phyloP scores from a whole-genome alignment of 2,329 filamentous ascomycete species.

The Alternaria triticina region DNA sequence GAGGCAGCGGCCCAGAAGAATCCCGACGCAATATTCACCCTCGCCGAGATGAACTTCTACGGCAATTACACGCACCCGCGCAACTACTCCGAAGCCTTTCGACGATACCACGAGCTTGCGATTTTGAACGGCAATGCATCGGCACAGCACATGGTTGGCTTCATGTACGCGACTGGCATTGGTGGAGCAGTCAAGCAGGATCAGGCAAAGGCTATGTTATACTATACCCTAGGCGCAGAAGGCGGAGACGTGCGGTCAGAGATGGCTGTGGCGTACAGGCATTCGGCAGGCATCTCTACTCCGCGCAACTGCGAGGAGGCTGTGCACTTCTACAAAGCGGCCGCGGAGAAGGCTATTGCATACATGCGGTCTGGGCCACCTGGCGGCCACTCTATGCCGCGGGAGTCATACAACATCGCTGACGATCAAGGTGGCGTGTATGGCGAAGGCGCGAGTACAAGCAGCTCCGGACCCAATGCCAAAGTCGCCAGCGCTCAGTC shows the following conservation, averaged over 20 bases:
- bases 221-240: conserved; percentile 91
- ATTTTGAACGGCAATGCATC: conserved; percentile 82
- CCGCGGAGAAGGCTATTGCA: conserved; percentile 88
- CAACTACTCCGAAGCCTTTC: conserved; percentile 80
- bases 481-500: conserved; percentile 74
- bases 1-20: conserved; percentile 64
- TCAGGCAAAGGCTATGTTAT: conserved; percentile 89
- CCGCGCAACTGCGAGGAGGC: conserved; percentile 85
- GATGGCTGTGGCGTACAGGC: conserved; percentile 90
- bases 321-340: conserved; percentile 86
- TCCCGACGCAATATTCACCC: conserved; percentile 83
- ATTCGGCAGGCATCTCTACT: conserved; percentile 84
- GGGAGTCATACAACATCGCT: conserved; percentile 82
- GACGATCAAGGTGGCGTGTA: conserved; percentile 93
- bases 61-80: conserved; percentile 90
- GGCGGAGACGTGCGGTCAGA: conserved; percentile 83
- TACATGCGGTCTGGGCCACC: conserved; percentile 91
- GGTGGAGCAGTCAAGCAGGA: conserved; percentile 80
- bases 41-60: conserved; percentile 96
- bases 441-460: conserved; percentile 90
- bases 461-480: conserved; percentile 84
- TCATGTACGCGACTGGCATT: conserved; percentile 94
- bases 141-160: conserved; percentile 92
- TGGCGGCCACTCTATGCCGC: conserved; percentile 78
- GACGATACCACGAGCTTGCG: conserved; percentile 80